These are phyloP conservation scores for Ciborinia camelliae DNA, from an alignment of 2,329 filamentous ascomycete genomes.

Conservation along the genomic window DNA sequence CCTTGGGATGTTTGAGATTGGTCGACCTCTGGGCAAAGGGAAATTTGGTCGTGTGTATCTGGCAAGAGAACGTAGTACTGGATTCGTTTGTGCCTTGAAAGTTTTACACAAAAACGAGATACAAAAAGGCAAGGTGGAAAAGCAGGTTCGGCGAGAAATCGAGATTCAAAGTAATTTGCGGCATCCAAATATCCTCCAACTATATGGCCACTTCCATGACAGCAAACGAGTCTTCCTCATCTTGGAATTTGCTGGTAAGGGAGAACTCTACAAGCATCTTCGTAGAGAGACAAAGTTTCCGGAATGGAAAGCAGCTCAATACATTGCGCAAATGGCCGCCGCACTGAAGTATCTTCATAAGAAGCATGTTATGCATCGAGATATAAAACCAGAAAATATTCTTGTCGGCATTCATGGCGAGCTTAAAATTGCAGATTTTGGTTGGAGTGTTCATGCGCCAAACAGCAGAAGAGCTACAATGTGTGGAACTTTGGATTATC, in stretches of 20 bases:
- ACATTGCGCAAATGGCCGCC: constrained; percentile 75
- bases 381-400: constrained; percentile 98
- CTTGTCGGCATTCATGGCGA: constrained; percentile 94
- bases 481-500: constrained; percentile 95
- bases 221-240: constrained; percentile 71
- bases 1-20: constrained; percentile 74
- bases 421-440: constrained; percentile 98
- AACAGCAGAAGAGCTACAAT: constrained; percentile 92
- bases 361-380: constrained; percentile 95
- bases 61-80: constrained; percentile 63
- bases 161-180: constrained; percentile 72
- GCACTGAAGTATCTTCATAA: constrained; percentile 88
- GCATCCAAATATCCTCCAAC: constrained; percentile 66
- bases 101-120: constrained; percentile 71
- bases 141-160: constrained; percentile 69
- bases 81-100: constrained; percentile 70
- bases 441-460: constrained; percentile 96
- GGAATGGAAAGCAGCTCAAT: constrained; percentile 69
- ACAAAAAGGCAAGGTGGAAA: constrained; percentile 64
- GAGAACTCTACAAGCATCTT: constrained; percentile 71
- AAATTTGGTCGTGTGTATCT: constrained; percentile 74
- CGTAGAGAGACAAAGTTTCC: constrained; percentile 65
- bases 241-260: constrained; percentile 68
- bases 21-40: constrained; percentile 68
- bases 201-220: constrained; percentile 73